Conservation (phyloP, 1,284 basidiomycete species). For the Spongispora temasekensis region DNA sequence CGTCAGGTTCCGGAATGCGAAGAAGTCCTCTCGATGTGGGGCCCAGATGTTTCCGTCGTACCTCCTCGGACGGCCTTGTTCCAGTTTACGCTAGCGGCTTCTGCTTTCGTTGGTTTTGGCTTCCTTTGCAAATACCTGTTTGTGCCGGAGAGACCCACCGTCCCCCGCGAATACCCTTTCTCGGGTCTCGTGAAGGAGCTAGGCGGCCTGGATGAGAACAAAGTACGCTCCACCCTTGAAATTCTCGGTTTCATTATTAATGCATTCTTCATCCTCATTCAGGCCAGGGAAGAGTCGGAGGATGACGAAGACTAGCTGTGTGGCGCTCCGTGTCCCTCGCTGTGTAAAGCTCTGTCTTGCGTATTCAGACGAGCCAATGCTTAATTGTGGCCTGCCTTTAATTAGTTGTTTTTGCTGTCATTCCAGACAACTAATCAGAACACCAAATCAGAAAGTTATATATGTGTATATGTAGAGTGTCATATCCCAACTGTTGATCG, state of each 20-base stretch:
- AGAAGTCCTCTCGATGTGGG: conserved; percentile 87
- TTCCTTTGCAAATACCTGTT: conserved; percentile 54
- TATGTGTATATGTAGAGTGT: conserved; percentile 4
- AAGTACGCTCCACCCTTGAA: conserved; percentile 43
- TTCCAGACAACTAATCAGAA: neutral
- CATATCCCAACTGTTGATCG: conserved; percentile 8
- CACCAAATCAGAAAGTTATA: neutral
- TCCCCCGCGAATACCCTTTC: conserved; percentile 73
- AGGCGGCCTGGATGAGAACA: conserved; percentile 73
- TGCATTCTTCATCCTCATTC: neutral
- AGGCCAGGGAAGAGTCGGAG: conserved; percentile 35
- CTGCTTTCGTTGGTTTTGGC: conserved; percentile 61
- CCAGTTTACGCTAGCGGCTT: conserved; percentile 61
- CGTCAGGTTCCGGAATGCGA: conserved; percentile 80
- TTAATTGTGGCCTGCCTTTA: no score
- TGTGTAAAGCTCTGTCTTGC: neutral
- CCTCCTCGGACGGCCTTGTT: conserved; percentile 57
- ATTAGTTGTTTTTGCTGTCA: no score
- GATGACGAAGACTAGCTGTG: conserved; percentile 28
- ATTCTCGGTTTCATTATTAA: conserved; percentile 5
- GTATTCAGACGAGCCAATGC: conserved; percentile 7
- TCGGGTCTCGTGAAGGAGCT: conserved; percentile 71
- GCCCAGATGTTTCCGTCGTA: conserved; percentile 71
- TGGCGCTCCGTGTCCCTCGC: conserved; percentile 2
- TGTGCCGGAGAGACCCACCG: conserved; percentile 59